Percentiles rank a stretch among this genome's conserved stretches.
Conservation (phyloP, 768 basidiomycete species). For the Dioszegia hungarica region DNA sequence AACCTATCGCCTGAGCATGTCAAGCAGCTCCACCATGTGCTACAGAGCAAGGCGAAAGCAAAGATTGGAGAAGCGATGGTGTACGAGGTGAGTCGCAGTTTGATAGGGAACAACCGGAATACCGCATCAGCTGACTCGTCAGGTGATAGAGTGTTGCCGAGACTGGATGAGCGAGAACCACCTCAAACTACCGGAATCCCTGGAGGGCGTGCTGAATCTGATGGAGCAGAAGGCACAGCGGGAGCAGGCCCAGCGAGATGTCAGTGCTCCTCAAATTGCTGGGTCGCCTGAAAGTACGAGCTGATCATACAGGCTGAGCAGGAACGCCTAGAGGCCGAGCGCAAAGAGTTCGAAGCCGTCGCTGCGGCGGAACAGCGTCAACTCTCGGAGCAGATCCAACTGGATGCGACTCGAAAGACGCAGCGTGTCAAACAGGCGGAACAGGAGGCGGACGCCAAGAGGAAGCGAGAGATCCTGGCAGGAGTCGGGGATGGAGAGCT, state of each 20-base stretch:
- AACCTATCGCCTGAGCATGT: slow-evolving; percentile 34
- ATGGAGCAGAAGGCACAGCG: slow-evolving; percentile 45
- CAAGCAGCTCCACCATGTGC: slow-evolving; percentile 20
- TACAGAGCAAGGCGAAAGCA: slow-evolving; percentile 31
- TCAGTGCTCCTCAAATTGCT: slow-evolving; percentile 9
- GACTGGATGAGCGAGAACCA: slow-evolving; percentile 44
- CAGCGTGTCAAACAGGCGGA: slow-evolving; percentile 20
- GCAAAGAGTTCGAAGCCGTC: slow-evolving; percentile 19
- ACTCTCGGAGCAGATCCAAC: slow-evolving; percentile 32
- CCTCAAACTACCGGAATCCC: slow-evolving; percentile 28
- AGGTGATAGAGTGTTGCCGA: slow-evolving; percentile 28
- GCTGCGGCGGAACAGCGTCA: slow-evolving; percentile 29
- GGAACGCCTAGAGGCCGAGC: slow-evolving; percentile 26
- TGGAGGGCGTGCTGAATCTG: slow-evolving; percentile 30
- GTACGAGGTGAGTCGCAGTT: slow-evolving; percentile 38
- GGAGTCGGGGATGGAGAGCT: slow-evolving; percentile 33
- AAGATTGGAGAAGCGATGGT: slow-evolving; percentile 36
- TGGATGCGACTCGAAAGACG: slow-evolving; percentile 23
- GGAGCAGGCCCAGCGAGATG: slow-evolving; percentile 39
- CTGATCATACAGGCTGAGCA: neutral
- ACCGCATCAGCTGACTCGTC: neutral
- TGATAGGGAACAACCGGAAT: too few species aligned
- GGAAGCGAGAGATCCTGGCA: slow-evolving; percentile 22
- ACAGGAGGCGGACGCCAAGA: slow-evolving; percentile 20
- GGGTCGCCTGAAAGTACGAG: neutral